Conservation (phyloP, 1,284 basidiomycete species). For the Ustilago xerochloae region DNA sequence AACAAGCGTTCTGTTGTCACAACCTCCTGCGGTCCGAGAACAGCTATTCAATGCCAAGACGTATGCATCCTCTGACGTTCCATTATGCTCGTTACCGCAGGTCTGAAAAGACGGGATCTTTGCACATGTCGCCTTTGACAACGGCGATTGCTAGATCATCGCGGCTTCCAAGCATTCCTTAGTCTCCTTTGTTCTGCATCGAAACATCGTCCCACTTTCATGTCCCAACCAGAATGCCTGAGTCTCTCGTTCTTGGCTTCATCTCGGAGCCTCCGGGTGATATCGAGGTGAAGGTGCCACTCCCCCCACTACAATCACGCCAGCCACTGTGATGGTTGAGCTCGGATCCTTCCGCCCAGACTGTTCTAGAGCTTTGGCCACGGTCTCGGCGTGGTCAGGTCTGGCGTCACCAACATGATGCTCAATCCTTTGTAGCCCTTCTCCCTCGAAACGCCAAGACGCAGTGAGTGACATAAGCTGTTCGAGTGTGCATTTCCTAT, state of each 20-base stretch:
- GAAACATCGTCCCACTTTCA: not conserved
- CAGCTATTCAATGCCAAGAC: not conserved
- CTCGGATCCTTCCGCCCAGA: not conserved
- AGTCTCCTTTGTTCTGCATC: not conserved
- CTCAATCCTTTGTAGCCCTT: no score
- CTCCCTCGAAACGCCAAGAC: no score
- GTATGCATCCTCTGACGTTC: not conserved
- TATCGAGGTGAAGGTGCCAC: not conserved
- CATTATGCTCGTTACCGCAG: not conserved
- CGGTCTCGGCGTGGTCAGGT: not conserved
- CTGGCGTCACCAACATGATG: not conserved
- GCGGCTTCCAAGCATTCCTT: not conserved
- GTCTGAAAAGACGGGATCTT: not conserved
- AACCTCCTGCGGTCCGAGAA: not conserved
- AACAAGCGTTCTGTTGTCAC: not conserved
- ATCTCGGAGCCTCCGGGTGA: not conserved
- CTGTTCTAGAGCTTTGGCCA: not conserved
- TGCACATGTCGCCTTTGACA: not conserved
- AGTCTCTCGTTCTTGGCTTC: not conserved
- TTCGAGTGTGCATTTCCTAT: not conserved
- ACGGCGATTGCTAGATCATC: not conserved
- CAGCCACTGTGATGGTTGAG: no score
- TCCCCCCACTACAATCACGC: not conserved
- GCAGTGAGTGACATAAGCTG: not conserved
- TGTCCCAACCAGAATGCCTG: not conserved